A percentile compares a stretch with the other conserved stretches of the same genome.
Conservation (phyloP, 202 grass and related monocot species). For the Setaria italica region DNA sequence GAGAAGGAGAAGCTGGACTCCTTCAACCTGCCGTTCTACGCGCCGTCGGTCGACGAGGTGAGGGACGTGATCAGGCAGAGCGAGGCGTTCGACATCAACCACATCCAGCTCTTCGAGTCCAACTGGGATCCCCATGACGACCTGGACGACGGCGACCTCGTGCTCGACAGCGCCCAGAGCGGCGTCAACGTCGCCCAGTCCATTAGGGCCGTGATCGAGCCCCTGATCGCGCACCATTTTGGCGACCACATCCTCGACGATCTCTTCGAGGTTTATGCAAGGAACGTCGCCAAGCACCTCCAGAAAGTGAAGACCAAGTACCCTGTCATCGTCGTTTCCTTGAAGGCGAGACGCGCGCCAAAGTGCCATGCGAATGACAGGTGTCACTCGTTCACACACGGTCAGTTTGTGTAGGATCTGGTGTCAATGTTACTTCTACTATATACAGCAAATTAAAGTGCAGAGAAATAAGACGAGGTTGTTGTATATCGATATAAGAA, state of each 20-base stretch:
- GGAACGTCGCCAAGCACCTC: conserved; percentile 43
- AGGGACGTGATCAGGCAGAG: conserved; percentile 40
- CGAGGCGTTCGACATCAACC: conserved; percentile 53
- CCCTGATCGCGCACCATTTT: conserved; percentile 56
- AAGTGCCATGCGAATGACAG: neutral
- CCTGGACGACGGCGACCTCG: conserved; percentile 15
- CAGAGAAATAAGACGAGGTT: no score
- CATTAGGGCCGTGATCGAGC: conserved; percentile 54
- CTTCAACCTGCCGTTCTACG: conserved; percentile 72
- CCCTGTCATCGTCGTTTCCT: conserved; percentile 47
- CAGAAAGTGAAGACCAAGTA: conserved; percentile 53
- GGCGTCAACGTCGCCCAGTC: conserved; percentile 40
- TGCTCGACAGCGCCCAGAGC: conserved; percentile 39
- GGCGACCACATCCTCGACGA: conserved; percentile 54
- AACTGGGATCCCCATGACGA: conserved; percentile 67
- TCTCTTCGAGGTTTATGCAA: conserved; percentile 53
- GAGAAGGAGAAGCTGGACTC: conserved; percentile 57
- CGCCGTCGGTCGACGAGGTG: conserved; percentile 69
- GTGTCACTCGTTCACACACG: neutral
- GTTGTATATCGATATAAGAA: neutral
- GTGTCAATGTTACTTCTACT: neutral
- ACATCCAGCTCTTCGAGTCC: conserved; percentile 53
- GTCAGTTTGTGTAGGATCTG: neutral
- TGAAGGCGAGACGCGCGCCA: conserved; percentile 38
- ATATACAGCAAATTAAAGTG: neutral